Base-by-base conservation (phyloP, 352 stramenopile species). In the Phytophthora pini region DNA sequence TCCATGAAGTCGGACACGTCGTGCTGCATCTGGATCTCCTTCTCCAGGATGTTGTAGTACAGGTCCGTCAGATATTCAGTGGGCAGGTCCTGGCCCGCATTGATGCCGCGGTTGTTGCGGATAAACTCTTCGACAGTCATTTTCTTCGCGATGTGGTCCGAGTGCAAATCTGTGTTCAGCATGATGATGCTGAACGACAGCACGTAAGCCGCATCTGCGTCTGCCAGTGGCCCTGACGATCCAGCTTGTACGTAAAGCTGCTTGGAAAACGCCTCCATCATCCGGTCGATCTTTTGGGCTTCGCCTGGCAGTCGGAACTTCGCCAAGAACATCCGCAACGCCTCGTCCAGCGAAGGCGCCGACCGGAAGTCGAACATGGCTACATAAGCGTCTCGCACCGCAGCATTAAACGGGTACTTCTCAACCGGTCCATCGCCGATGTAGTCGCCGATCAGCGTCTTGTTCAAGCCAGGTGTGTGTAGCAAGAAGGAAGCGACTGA, bases 101-200 rank as follows among this genome's bases (percentile, higher is more conserved):
- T 96, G 41, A 96, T 96, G 10, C 88, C 88, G 4, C 87, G 84
- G 58, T 96, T 96, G 55, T 96, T 96, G 47, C 87, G 80, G 24
- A 96, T 40, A 65, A 96, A 96, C 69, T 95, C 88, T 39, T 96
- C 87, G 7, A 92, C 38, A 1, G 77, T 94, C 88, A 96, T 96
- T 50, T 96, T 96, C 70, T 94, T 94, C 5, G 80, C 72, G 39
- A 96, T 94, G 40, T 95, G 84, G 29, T 94, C 84, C 56, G 81
- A 98, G 74, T 99, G 98, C 60, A 99, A 69, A 63, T 99, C 98
- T n/a, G 97, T 99, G 76, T 99, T 99, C 22, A 99, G 82, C 96
- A 99, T 99, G 51, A 99, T 99, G 62, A 99, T 98, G 43, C 97
- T 97, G 82, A 99, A 99, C 9, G 96, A 92, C 29, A 99, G 75